phyloP scores from a whole-genome alignment of 2,329 filamentous ascomycete species.

The Ceratocystis destructans region DNA sequence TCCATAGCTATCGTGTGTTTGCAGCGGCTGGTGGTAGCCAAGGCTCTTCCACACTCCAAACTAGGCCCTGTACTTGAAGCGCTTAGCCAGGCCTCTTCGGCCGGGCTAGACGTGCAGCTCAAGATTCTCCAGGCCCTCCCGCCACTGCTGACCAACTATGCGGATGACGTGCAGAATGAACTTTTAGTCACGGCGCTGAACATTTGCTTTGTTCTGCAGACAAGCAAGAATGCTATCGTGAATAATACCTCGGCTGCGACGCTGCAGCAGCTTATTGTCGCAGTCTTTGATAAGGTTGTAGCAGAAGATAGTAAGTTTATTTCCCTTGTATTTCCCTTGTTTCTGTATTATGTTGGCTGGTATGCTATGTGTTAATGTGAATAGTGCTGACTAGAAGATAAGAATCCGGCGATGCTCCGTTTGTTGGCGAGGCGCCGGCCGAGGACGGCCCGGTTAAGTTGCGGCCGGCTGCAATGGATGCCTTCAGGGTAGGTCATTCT shows the following conservation, averaged over 20 bases:
- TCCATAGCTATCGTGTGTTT: constrained; percentile 77
- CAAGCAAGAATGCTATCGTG: constrained; percentile 82
- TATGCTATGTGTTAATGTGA: not conserved
- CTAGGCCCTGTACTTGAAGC: constrained; percentile 80
- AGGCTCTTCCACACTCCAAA: constrained; percentile 63
- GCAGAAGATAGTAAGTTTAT: constrained; percentile 57
- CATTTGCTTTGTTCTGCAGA: constrained; percentile 82
- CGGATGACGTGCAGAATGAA: constrained; percentile 64
- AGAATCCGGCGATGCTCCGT: constrained; percentile 38
- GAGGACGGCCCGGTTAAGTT: constrained; percentile 53
- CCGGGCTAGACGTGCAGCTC: constrained; percentile 76
- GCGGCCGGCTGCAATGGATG: constrained; percentile 67
- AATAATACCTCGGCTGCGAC: constrained; percentile 96
- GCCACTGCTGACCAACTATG: constrained; percentile 80
- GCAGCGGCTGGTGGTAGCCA: constrained; percentile 72
- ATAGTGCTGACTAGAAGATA: not conserved
- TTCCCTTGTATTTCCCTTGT: not conserved
- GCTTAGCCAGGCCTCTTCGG: constrained; percentile 69
- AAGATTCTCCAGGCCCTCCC: constrained; percentile 91
- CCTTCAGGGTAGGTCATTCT: constrained; percentile 47
- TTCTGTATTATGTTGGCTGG: not conserved
- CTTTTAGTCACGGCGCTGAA: constrained; percentile 71
- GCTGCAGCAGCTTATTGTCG: constrained; percentile 80
- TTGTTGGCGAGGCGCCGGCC: constrained; percentile 52
- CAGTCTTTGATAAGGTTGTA: constrained; percentile 83